Conservation (phyloP, 108 stramenopile genomes). For the Poteriospumella lacustris region DNA sequence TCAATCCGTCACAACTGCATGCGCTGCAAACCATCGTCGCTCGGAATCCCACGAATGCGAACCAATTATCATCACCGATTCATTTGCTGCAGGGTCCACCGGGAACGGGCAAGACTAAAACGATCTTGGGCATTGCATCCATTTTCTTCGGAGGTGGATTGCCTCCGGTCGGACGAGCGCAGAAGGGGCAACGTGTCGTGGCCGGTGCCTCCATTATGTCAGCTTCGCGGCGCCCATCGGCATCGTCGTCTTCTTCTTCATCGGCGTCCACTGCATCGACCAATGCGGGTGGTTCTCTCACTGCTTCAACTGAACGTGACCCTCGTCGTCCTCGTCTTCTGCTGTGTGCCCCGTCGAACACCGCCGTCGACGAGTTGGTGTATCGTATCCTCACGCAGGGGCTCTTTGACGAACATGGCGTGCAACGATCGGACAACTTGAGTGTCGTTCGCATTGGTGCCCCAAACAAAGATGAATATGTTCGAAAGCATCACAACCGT, state of each 20-base stretch:
- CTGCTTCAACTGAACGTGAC: background rate
- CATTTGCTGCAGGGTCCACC: slow-evolving; percentile 45
- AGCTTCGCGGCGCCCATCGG: too few relatives aligned
- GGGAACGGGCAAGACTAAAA: slow-evolving; percentile 53
- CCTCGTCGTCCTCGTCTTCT: slow-evolving; percentile 12
- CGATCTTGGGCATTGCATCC: slow-evolving; percentile 40
- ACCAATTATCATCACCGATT: background rate
- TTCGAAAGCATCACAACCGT: slow-evolving; percentile 72
- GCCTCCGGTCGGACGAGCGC: background rate
- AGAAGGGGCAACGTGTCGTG: background rate
- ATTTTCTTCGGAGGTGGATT: background rate
- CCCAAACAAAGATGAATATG: slow-evolving; percentile 72
- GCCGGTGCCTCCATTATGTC: background rate
- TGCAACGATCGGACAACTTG: slow-evolving; percentile 50
- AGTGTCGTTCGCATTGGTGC: slow-evolving; percentile 81
- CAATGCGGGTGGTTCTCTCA: background rate
- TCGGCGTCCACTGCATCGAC: too few relatives aligned
- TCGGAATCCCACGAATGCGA: background rate
- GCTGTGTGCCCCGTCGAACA: slow-evolving; percentile 70
- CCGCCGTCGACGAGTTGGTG: slow-evolving; percentile 92
- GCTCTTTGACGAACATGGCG: slow-evolving; percentile 49
- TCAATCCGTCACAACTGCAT: slow-evolving; percentile 9
- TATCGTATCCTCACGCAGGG: slow-evolving; percentile 58
- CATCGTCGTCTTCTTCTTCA: too few relatives aligned
- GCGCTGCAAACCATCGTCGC: background rate